phyloP scores from a whole-genome alignment of 805 yeast genomes.

The Pichia occidentalis region DNA sequence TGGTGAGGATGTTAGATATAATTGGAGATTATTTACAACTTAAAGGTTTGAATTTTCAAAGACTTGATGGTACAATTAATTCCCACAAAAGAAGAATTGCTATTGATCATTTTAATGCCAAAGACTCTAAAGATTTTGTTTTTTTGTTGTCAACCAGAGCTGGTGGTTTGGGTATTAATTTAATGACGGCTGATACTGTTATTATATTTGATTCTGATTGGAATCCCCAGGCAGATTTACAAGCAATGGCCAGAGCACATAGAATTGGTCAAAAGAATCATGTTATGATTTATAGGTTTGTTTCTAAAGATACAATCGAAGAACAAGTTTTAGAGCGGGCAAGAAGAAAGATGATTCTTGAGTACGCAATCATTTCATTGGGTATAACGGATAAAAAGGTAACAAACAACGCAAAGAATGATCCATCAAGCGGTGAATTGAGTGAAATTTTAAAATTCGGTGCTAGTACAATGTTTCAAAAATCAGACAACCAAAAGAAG shows the following conservation, averaged over 20 bases:
- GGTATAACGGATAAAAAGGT: constrained; percentile 79
- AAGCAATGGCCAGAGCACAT: constrained; percentile 99
- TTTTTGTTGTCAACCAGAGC: constrained; percentile 92
- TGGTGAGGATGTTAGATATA: constrained; percentile 95
- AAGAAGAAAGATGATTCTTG: constrained; percentile 95
- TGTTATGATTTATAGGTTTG: constrained; percentile 94
- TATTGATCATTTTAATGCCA: constrained; percentile 94
- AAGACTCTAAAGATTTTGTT: constrained; percentile 85
- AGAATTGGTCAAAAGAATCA: constrained; percentile 99
- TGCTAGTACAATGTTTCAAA: constrained; percentile 96
- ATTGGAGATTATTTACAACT: constrained; percentile 87
- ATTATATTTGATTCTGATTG: constrained; percentile 97
- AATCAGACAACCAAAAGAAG: constrained; percentile 88
- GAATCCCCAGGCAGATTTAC: constrained; percentile 99
- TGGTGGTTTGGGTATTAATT: constrained; percentile 96
- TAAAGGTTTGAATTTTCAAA: constrained; percentile 81
- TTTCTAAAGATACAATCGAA: constrained; percentile 96
- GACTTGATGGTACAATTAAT: constrained; percentile 95
- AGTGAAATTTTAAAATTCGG: constrained; percentile 95
- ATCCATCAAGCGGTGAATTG: constrained; percentile 79
- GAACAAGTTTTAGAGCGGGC: constrained; percentile 97
- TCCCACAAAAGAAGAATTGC: constrained; percentile 90
- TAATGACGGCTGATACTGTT: constrained; percentile 99
- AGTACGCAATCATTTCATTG: constrained; percentile 92
- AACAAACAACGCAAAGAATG: constrained; percentile 49